These are phyloP conservation scores for Ogataea naganishii DNA, from an alignment of 805 yeast genomes.

Conservation along the genomic window DNA sequence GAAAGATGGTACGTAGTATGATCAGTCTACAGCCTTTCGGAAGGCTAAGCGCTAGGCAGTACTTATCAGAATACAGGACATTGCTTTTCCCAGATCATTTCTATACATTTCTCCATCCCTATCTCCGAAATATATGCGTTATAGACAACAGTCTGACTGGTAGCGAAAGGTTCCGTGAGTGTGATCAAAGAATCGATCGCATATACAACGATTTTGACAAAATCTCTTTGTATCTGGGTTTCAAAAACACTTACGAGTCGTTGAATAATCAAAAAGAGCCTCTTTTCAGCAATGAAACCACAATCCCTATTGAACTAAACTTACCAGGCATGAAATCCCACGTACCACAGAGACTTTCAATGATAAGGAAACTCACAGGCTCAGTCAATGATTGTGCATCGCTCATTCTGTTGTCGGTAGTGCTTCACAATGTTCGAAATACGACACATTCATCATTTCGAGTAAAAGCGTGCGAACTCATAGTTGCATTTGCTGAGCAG, in stretches of 20 bases:
- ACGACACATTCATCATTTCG: slow-evolving; percentile 52
- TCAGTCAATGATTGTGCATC: slow-evolving; percentile 35
- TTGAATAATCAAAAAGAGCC: too few species aligned
- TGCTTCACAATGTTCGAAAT: slow-evolving; percentile 53
- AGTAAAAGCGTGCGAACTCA: slow-evolving; percentile 64
- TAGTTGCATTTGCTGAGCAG: slow-evolving; percentile 67
- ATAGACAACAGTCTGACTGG: slow-evolving; percentile 3
- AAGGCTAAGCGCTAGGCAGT: slow-evolving; percentile 46
- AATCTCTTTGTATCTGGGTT: slow-evolving; percentile 32
- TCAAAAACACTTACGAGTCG: slow-evolving; percentile 17
- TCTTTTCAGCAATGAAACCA: slow-evolving; percentile 11
- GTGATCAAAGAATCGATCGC: slow-evolving; percentile 50
- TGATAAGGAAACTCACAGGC: slow-evolving; percentile 10
- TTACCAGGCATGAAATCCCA: slow-evolving; percentile 47
- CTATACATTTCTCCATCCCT: slow-evolving; percentile 62
- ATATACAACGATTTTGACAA: slow-evolving; percentile 52
- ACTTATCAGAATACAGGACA: slow-evolving; percentile 42
- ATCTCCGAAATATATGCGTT: slow-evolving; percentile 36
- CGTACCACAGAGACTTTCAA: slow-evolving; percentile 28
- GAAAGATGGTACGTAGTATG: slow-evolving; percentile 53
- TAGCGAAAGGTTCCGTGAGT: slow-evolving; percentile 26
- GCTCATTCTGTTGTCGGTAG: slow-evolving; percentile 46
- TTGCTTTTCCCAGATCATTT: slow-evolving; percentile 59
- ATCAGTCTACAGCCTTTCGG: slow-evolving; percentile 52
- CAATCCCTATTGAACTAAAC: slow-evolving; percentile 34